A percentile compares a stretch with the other conserved stretches of the same genome.
Evolutionary conservation across 1,284 basidiomycete species (phyloP).

Genomic region (Ceratobasidium sp.): DNA sequence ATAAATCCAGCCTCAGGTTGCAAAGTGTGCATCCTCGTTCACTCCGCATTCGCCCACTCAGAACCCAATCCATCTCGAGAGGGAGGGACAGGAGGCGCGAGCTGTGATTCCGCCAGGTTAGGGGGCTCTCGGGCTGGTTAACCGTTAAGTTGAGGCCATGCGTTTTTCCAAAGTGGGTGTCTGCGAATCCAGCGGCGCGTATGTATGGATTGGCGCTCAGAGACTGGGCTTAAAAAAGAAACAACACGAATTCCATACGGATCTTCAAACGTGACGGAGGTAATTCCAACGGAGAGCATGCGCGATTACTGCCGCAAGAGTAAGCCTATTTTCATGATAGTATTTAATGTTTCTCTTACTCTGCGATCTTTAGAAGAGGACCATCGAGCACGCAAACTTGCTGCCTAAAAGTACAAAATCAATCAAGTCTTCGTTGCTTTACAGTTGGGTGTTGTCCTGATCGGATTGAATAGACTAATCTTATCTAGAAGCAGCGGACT

Average conservation of each 20-base stretch:
- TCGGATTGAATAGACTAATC: constrained; percentile 25
- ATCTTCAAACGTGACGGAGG: constrained; percentile 85
- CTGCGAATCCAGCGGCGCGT: constrained; percentile 75
- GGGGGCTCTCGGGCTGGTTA: constrained; percentile 70
- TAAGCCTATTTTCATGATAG: constrained; percentile 9
- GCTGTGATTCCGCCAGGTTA: constrained; percentile 53
- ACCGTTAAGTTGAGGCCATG: constrained; percentile 90
- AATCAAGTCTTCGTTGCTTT: constrained; percentile 46
- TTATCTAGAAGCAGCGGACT: not conserved
- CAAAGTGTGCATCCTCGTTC: constrained; percentile 24
- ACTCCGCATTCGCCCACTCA: constrained; percentile 48
- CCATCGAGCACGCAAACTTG: constrained; percentile 51
- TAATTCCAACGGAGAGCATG: constrained; percentile 85
- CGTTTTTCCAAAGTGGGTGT: too few species aligned
- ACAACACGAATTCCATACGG: constrained; percentile 81
- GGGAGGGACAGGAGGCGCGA: constrained; percentile 43
- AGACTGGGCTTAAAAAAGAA: constrained; percentile 73
- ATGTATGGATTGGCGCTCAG: constrained; percentile 82
- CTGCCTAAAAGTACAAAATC: constrained; percentile 47
- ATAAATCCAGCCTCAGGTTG: constrained; percentile 37
- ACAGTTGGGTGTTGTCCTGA: not conserved
- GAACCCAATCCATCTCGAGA: constrained; percentile 31
- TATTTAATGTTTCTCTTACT: constrained; percentile 49
- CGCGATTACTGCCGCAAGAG: constrained; percentile 71
- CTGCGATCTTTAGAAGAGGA: constrained; percentile 69